These are phyloP conservation scores for Kwoniella mangroviensis DNA, from an alignment of 768 basidiomycete species.

Conservation along the genomic window DNA sequence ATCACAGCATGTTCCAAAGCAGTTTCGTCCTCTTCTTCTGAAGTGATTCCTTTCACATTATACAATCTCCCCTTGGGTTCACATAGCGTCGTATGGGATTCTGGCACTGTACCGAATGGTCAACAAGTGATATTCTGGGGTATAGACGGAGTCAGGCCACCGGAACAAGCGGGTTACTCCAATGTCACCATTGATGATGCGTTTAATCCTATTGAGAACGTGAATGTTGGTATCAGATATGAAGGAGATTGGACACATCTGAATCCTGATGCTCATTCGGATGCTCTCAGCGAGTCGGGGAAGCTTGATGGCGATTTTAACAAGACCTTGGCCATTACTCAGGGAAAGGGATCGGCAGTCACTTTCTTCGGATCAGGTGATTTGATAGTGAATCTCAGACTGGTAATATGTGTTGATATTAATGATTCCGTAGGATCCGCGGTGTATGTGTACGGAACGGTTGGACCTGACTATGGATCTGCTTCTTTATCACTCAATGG, in stretches of 20 bases:
- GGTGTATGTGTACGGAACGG: constrained; percentile 45
- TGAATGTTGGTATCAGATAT: constrained; percentile 11
- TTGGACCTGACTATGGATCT: constrained; percentile 38
- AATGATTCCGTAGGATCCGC: constrained; percentile 16
- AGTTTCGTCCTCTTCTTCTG: constrained; percentile 8
- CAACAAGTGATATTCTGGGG: constrained; percentile 50
- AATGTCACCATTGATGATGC: constrained; percentile 46
- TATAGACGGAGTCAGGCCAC: constrained; percentile 32
- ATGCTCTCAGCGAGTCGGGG: constrained; percentile 1
- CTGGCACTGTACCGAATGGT: constrained; percentile 18
- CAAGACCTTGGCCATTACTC: constrained; percentile 29
- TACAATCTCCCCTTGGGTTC: constrained; percentile 39
- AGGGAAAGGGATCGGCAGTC: constrained; percentile 14
- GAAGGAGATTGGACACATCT: constrained; percentile 32
- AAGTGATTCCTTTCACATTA: constrained; percentile 34
- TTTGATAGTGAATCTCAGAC: not conserved
- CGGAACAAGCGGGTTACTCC: constrained; percentile 7
- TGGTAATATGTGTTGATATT: no score
- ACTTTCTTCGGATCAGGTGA: constrained; percentile 34
- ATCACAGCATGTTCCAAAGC: constrained; percentile 43
- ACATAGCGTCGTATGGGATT: constrained; percentile 34
- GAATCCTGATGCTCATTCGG: constrained; percentile 8
- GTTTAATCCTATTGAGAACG: constrained; percentile 9
- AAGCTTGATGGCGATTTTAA: constrained; percentile 30
- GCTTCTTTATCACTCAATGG: constrained; percentile 41